These are phyloP conservation scores for Rasamsonia emersonii DNA, from an alignment of 2,329 filamentous ascomycete species.

Conservation along the genomic window DNA sequence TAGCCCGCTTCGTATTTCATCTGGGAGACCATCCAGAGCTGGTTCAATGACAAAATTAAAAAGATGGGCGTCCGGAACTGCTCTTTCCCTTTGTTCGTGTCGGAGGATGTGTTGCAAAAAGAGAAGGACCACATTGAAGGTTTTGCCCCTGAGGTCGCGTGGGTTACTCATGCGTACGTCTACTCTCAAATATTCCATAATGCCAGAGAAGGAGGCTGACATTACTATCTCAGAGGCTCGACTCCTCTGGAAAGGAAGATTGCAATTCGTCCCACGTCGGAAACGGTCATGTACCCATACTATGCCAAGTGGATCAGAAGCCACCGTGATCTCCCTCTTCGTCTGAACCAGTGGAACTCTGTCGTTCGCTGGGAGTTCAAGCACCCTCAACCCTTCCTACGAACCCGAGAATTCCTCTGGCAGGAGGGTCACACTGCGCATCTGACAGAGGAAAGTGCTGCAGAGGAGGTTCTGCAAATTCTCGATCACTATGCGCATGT, in stretches of 20 bases:
- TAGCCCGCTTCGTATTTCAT: constrained; percentile 57
- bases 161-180: constrained; percentile 42
- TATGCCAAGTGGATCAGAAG: constrained; percentile 96
- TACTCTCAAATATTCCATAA: constrained; percentile 4
- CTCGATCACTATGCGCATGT: constrained; percentile 86
- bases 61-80: constrained; percentile 87
- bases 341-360: constrained; percentile 97
- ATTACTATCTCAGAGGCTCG: constrained; percentile 56
- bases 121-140: constrained; percentile 98
- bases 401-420: constrained; percentile 94
- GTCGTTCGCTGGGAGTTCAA: constrained; percentile 96
- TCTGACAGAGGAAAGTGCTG: constrained; percentile 71
- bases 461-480: constrained; percentile 82
- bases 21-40: constrained; percentile 57
- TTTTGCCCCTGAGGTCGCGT: constrained; percentile 67
- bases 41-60: constrained; percentile 64
- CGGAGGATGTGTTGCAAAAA: constrained; percentile 70
- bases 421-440: constrained; percentile 95
- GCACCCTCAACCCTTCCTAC: constrained; percentile 74
- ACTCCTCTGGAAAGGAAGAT: constrained; percentile 80
- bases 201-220: constrained; percentile 15
- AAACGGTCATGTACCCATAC: constrained; percentile 89
- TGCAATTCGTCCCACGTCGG: constrained; percentile 60
- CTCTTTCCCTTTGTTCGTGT: constrained; percentile 95
- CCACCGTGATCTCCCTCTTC: constrained; percentile 87